phyloP scores from a whole-genome alignment of 441 rosid genomes.

The Populus trichocarpa region DNA sequence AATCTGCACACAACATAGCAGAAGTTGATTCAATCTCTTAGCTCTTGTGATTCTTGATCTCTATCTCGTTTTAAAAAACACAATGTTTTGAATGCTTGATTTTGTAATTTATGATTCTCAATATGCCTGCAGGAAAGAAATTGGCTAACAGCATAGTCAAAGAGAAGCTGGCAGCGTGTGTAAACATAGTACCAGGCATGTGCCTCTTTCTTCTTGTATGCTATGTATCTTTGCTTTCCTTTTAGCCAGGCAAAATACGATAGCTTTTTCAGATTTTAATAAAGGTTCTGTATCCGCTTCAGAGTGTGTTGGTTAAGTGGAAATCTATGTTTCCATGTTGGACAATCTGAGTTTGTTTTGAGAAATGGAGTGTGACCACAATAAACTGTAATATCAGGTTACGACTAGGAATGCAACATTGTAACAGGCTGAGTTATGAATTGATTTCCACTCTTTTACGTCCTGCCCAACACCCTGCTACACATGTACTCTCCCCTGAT shows the following conservation, averaged over 20 bases:
- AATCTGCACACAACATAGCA: too few relatives aligned
- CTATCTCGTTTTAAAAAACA: background rate
- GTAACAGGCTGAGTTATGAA: background rate
- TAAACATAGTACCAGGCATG: constrained; percentile 70
- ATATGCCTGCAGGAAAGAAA: constrained; percentile 55
- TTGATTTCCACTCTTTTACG: background rate
- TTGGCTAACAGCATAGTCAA: constrained; percentile 69
- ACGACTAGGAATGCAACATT: background rate
- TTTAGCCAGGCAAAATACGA: background rate
- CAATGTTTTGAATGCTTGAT: background rate
- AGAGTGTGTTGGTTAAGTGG: background rate
- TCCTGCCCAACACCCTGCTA: background rate
- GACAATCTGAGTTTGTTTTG: background rate
- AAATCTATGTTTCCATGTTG: background rate
- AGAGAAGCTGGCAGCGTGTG: constrained; percentile 84
- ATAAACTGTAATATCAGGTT: background rate
- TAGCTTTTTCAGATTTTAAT: background rate
- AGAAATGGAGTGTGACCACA: background rate
- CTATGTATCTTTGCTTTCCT: background rate
- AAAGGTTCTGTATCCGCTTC: background rate
- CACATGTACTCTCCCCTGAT: background rate
- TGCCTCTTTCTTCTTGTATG: background rate
- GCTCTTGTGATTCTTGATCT: background rate
- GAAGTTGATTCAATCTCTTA: background rate
- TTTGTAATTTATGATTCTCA: background rate